Percentiles rank a stretch among this genome's conserved stretches.
These are phyloP conservation scores for Podila verticillata DNA, from an alignment of 192 early-diverging fungal species.

Conservation along the genomic window DNA sequence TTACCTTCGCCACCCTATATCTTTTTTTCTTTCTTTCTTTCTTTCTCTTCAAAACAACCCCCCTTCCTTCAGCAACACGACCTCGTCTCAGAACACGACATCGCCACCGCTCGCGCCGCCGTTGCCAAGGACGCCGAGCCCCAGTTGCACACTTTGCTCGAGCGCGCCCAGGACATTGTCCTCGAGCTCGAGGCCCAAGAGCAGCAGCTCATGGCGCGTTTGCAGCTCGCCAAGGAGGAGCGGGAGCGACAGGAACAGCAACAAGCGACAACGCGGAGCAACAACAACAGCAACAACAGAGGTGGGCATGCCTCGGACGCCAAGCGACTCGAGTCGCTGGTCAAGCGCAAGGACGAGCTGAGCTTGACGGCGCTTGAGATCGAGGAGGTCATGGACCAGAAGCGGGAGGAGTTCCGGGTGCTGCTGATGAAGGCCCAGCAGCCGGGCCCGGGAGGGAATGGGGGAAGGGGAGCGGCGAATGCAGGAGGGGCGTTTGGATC, in stretches of 20 bases:
- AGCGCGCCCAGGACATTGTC: conserved; percentile 20
- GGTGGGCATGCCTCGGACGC: conserved; percentile 20
- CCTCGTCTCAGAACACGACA: conserved; percentile 42
- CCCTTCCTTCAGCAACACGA: conserved; percentile 17
- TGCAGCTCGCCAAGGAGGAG: conserved; percentile 3
- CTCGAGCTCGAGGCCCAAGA: conserved; percentile 21
- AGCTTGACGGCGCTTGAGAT: conserved; percentile 26
- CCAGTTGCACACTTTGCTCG: conserved; percentile 9
- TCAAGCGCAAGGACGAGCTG: conserved; percentile 42
- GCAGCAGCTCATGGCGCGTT: conserved; percentile 12
- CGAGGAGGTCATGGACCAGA: conserved; percentile 34
- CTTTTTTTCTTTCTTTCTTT: too few species aligned
- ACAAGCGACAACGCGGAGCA: background rate
- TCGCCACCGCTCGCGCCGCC: conserved; percentile 13
- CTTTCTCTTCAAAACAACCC: too few species aligned
- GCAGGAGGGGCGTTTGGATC: too few species aligned
- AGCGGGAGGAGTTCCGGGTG: conserved; percentile 26
- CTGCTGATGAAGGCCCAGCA: conserved; percentile 5
- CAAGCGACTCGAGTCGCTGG: conserved; percentile 36
- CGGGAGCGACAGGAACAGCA: conserved; percentile 12
- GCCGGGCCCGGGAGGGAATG: background rate
- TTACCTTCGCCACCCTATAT: too few species aligned
- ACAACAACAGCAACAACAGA: background rate
- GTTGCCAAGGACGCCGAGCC: conserved; percentile 26
- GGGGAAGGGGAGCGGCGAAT: too few species aligned